Conservation (phyloP, 2,329 filamentous ascomycete species). For the Aspergillus thermomutatus region DNA sequence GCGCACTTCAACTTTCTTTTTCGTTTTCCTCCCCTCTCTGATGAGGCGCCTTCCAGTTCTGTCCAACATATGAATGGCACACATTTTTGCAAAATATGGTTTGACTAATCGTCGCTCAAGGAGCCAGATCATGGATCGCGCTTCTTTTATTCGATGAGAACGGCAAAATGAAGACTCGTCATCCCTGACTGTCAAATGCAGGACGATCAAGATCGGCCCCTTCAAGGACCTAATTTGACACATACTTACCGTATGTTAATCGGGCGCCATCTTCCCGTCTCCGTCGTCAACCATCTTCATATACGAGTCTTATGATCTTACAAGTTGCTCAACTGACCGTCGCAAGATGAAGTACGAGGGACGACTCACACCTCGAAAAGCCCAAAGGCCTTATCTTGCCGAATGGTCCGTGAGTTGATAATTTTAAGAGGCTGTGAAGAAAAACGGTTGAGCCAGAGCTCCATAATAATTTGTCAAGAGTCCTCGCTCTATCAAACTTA, state of each 20-base stretch:
- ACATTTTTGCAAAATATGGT: neutral
- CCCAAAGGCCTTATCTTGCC: neutral
- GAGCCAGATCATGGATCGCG: neutral
- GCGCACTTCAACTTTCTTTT: neutral
- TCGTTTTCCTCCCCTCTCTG: neutral
- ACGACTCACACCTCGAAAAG: neutral
- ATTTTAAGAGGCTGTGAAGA: neutral
- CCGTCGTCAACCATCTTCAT: neutral
- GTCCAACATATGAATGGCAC: neutral
- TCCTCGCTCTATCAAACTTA: neutral
- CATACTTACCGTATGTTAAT: neutral
- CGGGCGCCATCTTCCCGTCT: neutral
- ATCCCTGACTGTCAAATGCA: neutral
- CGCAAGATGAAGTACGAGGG: neutral
- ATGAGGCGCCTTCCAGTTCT: neutral
- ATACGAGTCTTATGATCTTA: neutral
- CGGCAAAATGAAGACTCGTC: neutral
- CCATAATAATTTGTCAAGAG: slow-evolving; percentile 7
- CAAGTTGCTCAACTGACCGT: neutral
- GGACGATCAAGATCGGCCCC: slow-evolving; percentile 7
- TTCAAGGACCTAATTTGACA: slow-evolving; percentile 1
- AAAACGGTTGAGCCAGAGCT: slow-evolving; percentile 13
- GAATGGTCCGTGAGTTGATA: too few species aligned
- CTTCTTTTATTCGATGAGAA: neutral
- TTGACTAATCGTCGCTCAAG: neutral